A percentile compares a stretch with the other conserved stretches of the same genome.
Evolutionary conservation across 2,329 filamentous ascomycete species (phyloP).

Genomic region (Botrytis elliptica): DNA sequence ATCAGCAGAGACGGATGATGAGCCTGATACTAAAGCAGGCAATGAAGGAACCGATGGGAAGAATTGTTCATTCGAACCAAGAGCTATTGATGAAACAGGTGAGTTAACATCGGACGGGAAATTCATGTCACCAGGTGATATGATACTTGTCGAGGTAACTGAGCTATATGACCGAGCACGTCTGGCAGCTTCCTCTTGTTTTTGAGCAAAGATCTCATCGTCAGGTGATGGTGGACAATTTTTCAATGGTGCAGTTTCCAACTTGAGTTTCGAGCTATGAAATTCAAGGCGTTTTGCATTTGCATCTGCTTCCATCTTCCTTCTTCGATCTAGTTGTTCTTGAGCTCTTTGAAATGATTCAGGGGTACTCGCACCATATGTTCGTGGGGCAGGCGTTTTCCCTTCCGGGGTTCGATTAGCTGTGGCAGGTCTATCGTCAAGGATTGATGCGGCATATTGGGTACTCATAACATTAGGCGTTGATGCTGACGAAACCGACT

Average conservation of each 20-base stretch:
- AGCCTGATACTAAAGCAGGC: conserved; percentile 61
- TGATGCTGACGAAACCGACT: conserved; percentile 30
- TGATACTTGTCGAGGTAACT: conserved; percentile 42
- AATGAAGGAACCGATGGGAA: conserved; percentile 63
- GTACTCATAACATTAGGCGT: conserved; percentile 32
- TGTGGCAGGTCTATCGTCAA: conserved; percentile 50
- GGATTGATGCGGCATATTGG: conserved; percentile 37
- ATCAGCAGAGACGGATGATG: conserved; percentile 63
- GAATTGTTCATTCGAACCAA: conserved; percentile 43
- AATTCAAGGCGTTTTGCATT: conserved; percentile 38
- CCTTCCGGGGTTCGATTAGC: conserved; percentile 47
- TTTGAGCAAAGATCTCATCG: conserved; percentile 41
- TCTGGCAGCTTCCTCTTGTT: conserved; percentile 28
- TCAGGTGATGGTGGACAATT: conserved; percentile 49
- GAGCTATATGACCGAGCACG: conserved; percentile 37
- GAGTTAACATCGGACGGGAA: conserved; percentile 28
- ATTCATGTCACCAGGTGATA: conserved; percentile 38
- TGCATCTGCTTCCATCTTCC: conserved; percentile 40
- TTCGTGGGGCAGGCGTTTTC: conserved; percentile 41
- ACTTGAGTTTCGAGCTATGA: conserved; percentile 11
- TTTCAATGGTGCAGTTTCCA: conserved; percentile 24
- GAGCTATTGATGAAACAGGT: conserved; percentile 47
- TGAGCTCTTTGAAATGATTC: conserved; percentile 44
- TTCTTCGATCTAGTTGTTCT: conserved; percentile 37
- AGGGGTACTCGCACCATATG: conserved; percentile 43